Conservation (phyloP, 73 alveolate species). For the Uronychia binucleata region DNA sequence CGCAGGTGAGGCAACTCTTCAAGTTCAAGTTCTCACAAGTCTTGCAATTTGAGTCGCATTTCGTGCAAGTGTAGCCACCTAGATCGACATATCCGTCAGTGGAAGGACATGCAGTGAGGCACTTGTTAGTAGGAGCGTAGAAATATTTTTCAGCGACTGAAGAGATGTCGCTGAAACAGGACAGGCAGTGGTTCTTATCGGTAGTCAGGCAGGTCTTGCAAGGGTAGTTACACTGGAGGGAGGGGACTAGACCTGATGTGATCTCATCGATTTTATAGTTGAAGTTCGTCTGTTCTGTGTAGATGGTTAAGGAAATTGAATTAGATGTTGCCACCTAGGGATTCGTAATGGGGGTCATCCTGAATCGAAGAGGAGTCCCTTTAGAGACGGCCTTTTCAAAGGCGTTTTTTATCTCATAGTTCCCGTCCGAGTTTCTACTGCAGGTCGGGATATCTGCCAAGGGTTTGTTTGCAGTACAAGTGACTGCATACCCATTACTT, state of each 20-base stretch:
- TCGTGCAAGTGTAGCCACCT: slow-evolving; percentile 3
- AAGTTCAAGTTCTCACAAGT: slow-evolving; percentile 3
- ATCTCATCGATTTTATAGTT: slow-evolving; percentile 27
- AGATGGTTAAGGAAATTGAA: background rate
- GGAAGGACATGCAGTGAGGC: background rate
- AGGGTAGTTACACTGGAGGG: slow-evolving; percentile 52
- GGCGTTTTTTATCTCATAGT: background rate
- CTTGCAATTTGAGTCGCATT: slow-evolving; percentile 26
- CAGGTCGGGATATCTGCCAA: background rate
- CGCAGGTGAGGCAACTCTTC: background rate
- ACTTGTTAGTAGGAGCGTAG: background rate
- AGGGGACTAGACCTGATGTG: slow-evolving; percentile 49
- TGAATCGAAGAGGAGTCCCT: background rate
- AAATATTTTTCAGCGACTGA: slow-evolving; percentile 13
- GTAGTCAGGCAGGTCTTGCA: slow-evolving; percentile 50
- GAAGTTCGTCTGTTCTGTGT: background rate
- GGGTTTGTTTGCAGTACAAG: background rate
- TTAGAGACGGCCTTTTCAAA: background rate
- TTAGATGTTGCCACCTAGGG: background rate
- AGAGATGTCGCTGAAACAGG: slow-evolving; percentile 27
- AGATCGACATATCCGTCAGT: background rate
- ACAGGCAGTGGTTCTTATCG: slow-evolving; percentile 18
- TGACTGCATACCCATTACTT: background rate
- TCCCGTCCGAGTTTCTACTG: background rate
- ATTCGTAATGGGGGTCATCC: background rate